phyloP scores from a whole-genome alignment of 129 eudicot genomes.

The Kitagawia praeruptora region DNA sequence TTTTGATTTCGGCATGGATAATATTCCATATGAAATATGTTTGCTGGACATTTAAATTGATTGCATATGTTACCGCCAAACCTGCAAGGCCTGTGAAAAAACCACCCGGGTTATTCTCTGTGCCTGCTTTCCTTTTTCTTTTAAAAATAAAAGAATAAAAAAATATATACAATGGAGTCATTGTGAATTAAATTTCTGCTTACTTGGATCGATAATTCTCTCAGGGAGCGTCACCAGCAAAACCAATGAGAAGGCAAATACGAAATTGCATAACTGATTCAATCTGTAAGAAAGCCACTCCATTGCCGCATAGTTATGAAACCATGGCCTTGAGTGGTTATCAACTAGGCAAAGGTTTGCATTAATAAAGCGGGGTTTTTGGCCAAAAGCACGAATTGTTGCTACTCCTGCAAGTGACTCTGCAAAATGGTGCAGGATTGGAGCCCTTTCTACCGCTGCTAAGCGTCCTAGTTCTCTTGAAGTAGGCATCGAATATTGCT shows the following conservation, averaged over 20 bases:
- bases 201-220: conserved; percentile 79
- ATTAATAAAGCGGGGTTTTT: conserved; percentile 62
- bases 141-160: not conserved
- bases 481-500: conserved; percentile 91
- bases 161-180: not conserved
- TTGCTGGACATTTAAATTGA: conserved; percentile 63
- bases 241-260: conserved; percentile 79
- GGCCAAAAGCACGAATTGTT: conserved; percentile 82
- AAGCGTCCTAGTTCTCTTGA: conserved; percentile 88
- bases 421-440: conserved; percentile 92
- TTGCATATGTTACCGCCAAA: conserved; percentile 83
- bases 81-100: conserved; percentile 79
- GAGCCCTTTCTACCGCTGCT: conserved; percentile 74
- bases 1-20: conserved; percentile 89
- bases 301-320: conserved; percentile 78
- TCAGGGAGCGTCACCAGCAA: conserved; percentile 86
- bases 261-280: conserved; percentile 83
- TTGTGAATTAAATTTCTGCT: conserved; percentile 11
- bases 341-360: conserved; percentile 64
- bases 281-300: conserved; percentile 94
- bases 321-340: conserved; percentile 83
- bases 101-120: not conserved
- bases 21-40: conserved; percentile 91
- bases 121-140: not conserved
- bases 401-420: conserved; percentile 95